Percentiles rank a stretch among this genome's conserved stretches.
Evolutionary conservation across 2,329 filamentous ascomycete species (phyloP).

Genomic region (Pseudogymnoascus pannorum): DNA sequence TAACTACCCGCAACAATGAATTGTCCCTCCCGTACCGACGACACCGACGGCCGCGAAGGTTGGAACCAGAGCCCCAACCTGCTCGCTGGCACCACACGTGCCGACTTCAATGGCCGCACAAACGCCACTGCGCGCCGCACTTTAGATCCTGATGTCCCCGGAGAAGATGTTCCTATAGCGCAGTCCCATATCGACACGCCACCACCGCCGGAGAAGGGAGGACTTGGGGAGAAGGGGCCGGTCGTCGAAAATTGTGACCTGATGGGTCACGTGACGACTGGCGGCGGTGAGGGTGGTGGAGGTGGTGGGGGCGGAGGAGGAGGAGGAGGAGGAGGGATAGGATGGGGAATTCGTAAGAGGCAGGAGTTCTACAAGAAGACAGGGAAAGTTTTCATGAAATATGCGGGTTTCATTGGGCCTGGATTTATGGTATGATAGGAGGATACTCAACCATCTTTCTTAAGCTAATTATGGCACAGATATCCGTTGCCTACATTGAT

Average conservation of each 20-base stretch:
- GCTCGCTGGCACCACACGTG: conserved; percentile 43
- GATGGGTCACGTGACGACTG: background rate
- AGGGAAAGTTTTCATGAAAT: conserved; percentile 31
- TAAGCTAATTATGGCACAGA: no score
- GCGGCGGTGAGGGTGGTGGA: background rate
- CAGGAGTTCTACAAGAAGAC: conserved; percentile 13
- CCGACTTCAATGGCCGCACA: conserved; percentile 50
- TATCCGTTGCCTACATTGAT: conserved; percentile 34
- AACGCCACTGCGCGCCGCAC: conserved; percentile 34
- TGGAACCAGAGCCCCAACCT: conserved; percentile 53
- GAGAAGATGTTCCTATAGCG: background rate
- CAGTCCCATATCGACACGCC: background rate
- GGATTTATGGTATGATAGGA: conserved; percentile 36
- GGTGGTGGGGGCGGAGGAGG: background rate
- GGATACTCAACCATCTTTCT: no score
- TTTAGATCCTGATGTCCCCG: background rate
- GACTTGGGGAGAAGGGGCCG: background rate
- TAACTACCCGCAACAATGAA: conserved; percentile 43
- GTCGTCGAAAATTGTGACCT: background rate
- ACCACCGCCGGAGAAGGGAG: background rate
- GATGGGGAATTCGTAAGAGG: background rate
- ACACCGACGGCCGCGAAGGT: conserved; percentile 37
- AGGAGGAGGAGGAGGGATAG: background rate
- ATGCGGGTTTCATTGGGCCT: conserved; percentile 45
- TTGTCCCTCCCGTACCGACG: conserved; percentile 52